These are phyloP conservation scores for Blastobotrys proliferans DNA, from an alignment of 1,139 yeast genomes.

Conservation along the genomic window DNA sequence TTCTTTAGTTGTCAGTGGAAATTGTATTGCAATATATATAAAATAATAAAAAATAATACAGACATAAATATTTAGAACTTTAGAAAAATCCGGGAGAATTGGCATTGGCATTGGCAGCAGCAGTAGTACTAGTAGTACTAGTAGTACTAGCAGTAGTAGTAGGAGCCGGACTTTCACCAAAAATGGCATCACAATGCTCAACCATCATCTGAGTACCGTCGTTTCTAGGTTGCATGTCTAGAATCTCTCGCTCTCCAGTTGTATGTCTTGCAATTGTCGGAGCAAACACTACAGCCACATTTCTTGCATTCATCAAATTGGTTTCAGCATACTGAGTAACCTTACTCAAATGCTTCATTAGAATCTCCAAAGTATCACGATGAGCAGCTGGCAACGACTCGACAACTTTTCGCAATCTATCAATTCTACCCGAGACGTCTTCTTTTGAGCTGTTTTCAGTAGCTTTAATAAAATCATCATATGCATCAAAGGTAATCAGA, in stretches of 20 bases:
- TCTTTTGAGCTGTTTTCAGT: conserved; percentile 40
- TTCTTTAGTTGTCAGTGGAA: too few relatives aligned
- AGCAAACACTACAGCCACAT: conserved; percentile 89
- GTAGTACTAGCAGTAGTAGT: too few relatives aligned
- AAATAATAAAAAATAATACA: neutral
- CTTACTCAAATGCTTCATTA: conserved; percentile 57
- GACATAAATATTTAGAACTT: neutral
- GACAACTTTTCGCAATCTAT: conserved; percentile 38
- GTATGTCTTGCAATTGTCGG: conserved; percentile 85
- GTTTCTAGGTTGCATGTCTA: conserved; percentile 81
- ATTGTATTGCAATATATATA: too few relatives aligned
- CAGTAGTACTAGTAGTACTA: too few relatives aligned
- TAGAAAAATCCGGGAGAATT: too few relatives aligned
- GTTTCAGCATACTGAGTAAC: conserved; percentile 29
- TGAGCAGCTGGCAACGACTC: conserved; percentile 64
- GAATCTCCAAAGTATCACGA: conserved; percentile 47
- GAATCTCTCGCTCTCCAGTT: conserved; percentile 77
- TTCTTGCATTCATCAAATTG: conserved; percentile 68
- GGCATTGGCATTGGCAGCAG: too few relatives aligned
- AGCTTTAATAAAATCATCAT: conserved; percentile 56
- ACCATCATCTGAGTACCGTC: conserved; percentile 75
- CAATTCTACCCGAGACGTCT: conserved; percentile 33
- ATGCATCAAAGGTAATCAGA: conserved; percentile 64
- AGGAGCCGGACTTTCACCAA: too few relatives aligned
- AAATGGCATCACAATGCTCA: conserved; percentile 47